Base-by-base conservation (phyloP, 805 yeast species). In the Cyberlindnera veronae region DNA sequence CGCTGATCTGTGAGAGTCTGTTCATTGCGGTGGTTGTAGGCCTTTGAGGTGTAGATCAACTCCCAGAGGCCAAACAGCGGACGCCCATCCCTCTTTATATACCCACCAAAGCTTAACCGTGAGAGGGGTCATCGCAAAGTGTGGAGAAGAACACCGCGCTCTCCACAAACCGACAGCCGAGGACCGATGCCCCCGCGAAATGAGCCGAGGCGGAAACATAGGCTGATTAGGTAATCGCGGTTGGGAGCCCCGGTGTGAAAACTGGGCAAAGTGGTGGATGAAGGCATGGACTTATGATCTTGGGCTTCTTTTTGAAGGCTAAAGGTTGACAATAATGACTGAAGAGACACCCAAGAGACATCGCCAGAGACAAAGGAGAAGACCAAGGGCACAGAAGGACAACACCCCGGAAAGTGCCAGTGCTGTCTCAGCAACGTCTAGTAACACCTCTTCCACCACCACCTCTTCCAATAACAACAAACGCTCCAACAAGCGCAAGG, bases 1-100 rank as follows among this genome's bases (percentile, higher is more conserved):
- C 46, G 24, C 57, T 49, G 17, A 67, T 42, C 45, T 67, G 71
- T 7, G 50, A 49, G 23, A 67, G 49, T 60, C 72, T 62, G 22
- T 66, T 63, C 68, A 64, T 63, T 18, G 21, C 45, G 33, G n/a
- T n/a, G n/a, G n/a, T n/a, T n/a, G n/a, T n/a, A n/a, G n/a, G n/a
- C n/a, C n/a, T n/a, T n/a, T n/a, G n/a, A n/a, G n/a, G n/a, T n/a
- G n/a, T n/a, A n/a, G n/a, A n/a, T n/a, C n/a, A n/a, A n/a, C n/a
- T n/a, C n/a, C n/a, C n/a, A n/a, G n/a, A n/a, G n/a, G n/a, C n/a
- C n/a, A n/a, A n/a, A n/a, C n/a, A n/a, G n/a, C n/a, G n/a, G n/a
- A n/a, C n/a, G n/a, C n/a, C n/a, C n/a, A n/a, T n/a, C n/a, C n/a
- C n/a, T n/a, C n/a, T n/a, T n/a, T n/a, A n/a, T n/a, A n/a, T n/a